Base-by-base conservation (phyloP, 225 moss, liverwort and hornwort species). In the Antitrichia curtipendula region DNA sequence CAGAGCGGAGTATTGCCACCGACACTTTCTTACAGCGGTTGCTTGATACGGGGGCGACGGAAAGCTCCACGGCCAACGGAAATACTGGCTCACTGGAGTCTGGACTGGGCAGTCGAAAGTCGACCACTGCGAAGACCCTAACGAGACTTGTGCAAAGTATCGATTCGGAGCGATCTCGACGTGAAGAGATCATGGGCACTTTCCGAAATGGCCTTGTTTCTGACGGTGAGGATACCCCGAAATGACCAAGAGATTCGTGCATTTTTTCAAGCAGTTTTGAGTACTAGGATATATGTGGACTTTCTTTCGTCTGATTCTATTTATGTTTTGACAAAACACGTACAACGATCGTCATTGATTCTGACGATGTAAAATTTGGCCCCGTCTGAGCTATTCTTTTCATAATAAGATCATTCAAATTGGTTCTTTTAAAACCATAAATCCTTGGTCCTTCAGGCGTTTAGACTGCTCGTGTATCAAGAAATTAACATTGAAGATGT, bases 41-140 rank as follows among this genome's bases (percentile, higher is more conserved):
- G 75, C 87, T 97, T 90, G 95, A 97, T 82, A 95, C 89, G 43
- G 97, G 98, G 85, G 98, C 98, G 56, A 98, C 97, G 54, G 98
- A 97, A 90, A 97, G 95, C 83, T 96, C 96, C 75, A 94, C 94
- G 57, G 90, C 89, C 83, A 93, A 94, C 86, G 94, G 91, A 84
- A 92, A 78, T 64, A 92, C 89, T 88, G 85, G 87, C 86, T 88
- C 88, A 61, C 87, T 86, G 76, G 93, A 96, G 87, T 81, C 81
- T 66, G 94, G 92, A 66, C 90, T 95, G 65, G 83, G 82, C 66
- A 89, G 73, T 78, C 91, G 93, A 87, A 94, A 93, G 90, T 91
- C 92, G 60, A 91, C 95, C 62, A 95, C 93, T 57, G 75, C 91
- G 66, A 95, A 92, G 89, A 93, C 92, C 52, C 84, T 95, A 90